Conservation (phyloP, 345 rosid species). For the Lepidium sativum region DNA sequence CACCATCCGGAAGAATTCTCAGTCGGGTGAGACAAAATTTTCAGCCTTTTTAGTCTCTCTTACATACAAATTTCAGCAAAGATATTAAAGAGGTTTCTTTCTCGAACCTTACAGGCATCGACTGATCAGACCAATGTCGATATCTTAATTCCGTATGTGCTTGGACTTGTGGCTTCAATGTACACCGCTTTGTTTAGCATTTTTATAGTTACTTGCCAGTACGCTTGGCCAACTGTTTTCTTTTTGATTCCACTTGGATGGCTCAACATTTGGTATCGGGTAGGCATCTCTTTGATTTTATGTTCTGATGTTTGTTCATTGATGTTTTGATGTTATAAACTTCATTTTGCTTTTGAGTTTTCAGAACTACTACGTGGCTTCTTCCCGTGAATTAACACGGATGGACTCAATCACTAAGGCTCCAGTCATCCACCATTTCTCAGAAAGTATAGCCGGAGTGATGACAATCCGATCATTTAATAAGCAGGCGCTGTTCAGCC, state of each 20-base stretch:
- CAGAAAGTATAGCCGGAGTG: slow-evolving; percentile 88
- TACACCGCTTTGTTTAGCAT: slow-evolving; percentile 68
- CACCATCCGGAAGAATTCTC: slow-evolving; percentile 90
- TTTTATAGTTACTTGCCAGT: slow-evolving; percentile 79
- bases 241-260: slow-evolving; percentile 78
- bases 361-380: slow-evolving; percentile 73
- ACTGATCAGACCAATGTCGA: slow-evolving; percentile 81
- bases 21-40: slow-evolving; percentile 61
- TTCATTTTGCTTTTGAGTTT: neutral
- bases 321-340: neutral
- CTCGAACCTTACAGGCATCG: slow-evolving; percentile 56
- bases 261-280: slow-evolving; percentile 90
- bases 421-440: slow-evolving; percentile 90
- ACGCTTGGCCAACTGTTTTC: slow-evolving; percentile 88
- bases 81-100: neutral
- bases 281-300: slow-evolving; percentile 25
- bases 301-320: neutral
- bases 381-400: slow-evolving; percentile 86
- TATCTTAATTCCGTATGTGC: slow-evolving; percentile 58
- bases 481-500: slow-evolving; percentile 46
- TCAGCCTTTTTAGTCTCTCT: neutral
- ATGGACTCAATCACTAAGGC: slow-evolving; percentile 94
- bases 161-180: slow-evolving; percentile 50
- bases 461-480: slow-evolving; percentile 72
- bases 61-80: neutral